These are phyloP conservation scores for Hemileccinum impolitum DNA, from an alignment of 768 basidiomycete species.

Conservation along the genomic window DNA sequence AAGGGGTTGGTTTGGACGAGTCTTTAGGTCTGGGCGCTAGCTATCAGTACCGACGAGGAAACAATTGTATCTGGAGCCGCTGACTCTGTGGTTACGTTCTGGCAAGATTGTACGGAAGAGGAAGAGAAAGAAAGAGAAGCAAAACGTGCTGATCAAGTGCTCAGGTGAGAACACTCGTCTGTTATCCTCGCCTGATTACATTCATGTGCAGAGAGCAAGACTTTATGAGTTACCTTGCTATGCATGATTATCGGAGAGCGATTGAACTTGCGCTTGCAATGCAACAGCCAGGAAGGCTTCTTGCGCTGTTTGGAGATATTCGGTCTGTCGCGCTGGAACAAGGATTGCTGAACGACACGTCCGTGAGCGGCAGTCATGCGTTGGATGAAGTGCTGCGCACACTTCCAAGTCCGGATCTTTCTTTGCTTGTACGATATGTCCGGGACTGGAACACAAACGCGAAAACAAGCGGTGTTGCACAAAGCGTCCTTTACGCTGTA, in stretches of 20 bases:
- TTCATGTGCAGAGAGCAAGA: constrained; percentile 86
- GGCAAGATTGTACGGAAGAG: constrained; percentile 92
- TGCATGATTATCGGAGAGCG: constrained; percentile 88
- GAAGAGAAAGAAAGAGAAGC: constrained; percentile 71
- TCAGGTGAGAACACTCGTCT: constrained; percentile 57
- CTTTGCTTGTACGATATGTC: constrained; percentile 75
- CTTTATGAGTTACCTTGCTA: constrained; percentile 81
- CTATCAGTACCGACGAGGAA: constrained; percentile 74
- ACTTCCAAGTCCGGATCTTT: constrained; percentile 70
- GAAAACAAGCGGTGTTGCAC: constrained; percentile 83
- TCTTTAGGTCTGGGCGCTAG: constrained; percentile 92
- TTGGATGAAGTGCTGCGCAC: constrained; percentile 82
- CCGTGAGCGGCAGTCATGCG: constrained; percentile 64
- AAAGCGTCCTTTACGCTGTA: constrained; percentile 76
- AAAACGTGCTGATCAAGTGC: constrained; percentile 67
- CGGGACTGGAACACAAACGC: constrained; percentile 95
- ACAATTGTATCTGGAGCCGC: constrained; percentile 93
- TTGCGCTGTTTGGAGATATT: constrained; percentile 73
- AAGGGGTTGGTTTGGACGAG: constrained; percentile 1
- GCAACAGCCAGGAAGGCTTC: constrained; percentile 87
- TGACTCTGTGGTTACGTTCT: constrained; percentile 93
- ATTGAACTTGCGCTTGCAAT: constrained; percentile 90
- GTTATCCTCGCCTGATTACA: constrained; percentile 6
- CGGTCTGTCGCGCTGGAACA: constrained; percentile 29
- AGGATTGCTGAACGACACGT: constrained; percentile 11